phyloP scores from a whole-genome alignment of 805 yeast genomes.

The Suhomyces sp. region DNA sequence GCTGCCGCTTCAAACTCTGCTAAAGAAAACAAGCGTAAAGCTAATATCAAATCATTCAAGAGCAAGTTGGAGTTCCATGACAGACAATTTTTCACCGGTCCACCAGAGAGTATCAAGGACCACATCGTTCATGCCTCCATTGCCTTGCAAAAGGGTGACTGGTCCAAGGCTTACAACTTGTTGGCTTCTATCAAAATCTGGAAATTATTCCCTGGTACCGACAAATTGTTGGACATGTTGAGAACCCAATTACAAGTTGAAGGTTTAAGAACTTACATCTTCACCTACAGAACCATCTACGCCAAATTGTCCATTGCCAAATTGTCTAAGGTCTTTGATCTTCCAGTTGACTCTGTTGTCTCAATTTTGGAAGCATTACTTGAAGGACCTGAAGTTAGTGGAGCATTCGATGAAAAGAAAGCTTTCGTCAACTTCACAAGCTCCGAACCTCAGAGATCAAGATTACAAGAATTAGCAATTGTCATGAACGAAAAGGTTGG shows the following conservation, averaged over 20 bases:
- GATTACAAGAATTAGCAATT: constrained; percentile 84
- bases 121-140: constrained; percentile 90
- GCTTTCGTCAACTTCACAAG: constrained; percentile 60
- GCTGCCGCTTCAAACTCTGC: constrained; percentile 62
- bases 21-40: constrained; percentile 57
- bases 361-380: constrained; percentile 74
- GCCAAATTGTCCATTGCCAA: constrained; percentile 68
- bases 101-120: constrained; percentile 95
- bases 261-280: constrained; percentile 89
- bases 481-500: constrained; percentile 79
- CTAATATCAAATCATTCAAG: constrained; percentile 79
- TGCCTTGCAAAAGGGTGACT: constrained; percentile 83
- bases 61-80: constrained; percentile 90
- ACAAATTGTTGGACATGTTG: constrained; percentile 67
- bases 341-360: constrained; percentile 54
- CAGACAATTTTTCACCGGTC: constrained; percentile 93
- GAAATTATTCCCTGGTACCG: constrained; percentile 74
- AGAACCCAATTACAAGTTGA: constrained; percentile 79
- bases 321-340: constrained; percentile 65
- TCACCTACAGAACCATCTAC: constrained; percentile 77
- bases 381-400: constrained; percentile 72
- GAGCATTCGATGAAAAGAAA: constrained; percentile 67
- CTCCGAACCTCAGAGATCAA: constrained; percentile 76
- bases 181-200: constrained; percentile 80
- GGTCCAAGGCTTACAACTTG: constrained; percentile 74